Percentiles rank a stretch among this genome's conserved stretches.
Evolutionary conservation across 2,329 filamentous ascomycete genomes (phyloP).

Genomic region (Madurella mycetomatis): DNA sequence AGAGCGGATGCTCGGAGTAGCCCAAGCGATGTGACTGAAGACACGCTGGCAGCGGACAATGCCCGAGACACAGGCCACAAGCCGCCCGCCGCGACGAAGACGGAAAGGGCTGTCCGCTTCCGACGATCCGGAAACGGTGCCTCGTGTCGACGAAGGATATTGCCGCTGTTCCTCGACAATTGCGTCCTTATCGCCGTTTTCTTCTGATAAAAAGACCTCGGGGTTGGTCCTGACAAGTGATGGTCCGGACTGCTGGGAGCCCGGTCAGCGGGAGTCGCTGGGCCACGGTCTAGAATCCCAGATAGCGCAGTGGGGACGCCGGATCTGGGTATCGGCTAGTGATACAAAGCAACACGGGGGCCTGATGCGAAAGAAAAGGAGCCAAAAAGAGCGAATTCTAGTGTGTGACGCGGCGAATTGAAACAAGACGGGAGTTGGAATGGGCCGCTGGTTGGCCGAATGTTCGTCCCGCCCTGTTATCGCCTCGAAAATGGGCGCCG

Average conservation of each 20-base stretch:
- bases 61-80: neutral
- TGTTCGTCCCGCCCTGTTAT: neutral
- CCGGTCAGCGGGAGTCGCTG: neutral
- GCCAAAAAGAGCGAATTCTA: neutral
- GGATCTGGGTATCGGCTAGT: neutral
- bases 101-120: constrained; percentile 10
- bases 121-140: constrained; percentile 20
- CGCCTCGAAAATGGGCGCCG: neutral
- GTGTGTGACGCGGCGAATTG: neutral
- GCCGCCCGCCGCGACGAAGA: constrained; percentile 2
- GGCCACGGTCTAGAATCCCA: neutral
- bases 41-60: neutral
- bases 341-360: neutral
- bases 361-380: neutral
- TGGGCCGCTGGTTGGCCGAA: constrained; percentile 1
- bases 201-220: neutral
- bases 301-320: neutral
- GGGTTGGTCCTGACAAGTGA: neutral
- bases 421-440: neutral
- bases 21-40: neutral
- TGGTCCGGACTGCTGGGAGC: neutral
- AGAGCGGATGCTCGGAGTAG: neutral
- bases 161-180: neutral
- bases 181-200: neutral
- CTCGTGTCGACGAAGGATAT: neutral